Base-by-base conservation (phyloP, 192 early-diverging fungal species). In the Coemansia sp. region DNA sequence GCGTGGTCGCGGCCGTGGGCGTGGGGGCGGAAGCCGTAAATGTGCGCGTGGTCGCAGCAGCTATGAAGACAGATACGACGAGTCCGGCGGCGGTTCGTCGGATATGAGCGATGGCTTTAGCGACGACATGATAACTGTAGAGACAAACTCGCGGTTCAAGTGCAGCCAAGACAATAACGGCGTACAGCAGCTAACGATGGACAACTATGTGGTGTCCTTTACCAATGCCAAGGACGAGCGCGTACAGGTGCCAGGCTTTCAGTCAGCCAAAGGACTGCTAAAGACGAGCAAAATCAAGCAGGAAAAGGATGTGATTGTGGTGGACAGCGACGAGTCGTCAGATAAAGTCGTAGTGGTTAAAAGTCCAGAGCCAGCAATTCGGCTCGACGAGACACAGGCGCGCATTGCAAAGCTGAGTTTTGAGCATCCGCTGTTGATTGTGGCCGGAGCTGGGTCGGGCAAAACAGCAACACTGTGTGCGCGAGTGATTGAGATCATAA, bases 381-480 rank as follows among this genome's bases (percentile, higher is more conserved):
- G 45, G 15, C 50, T 80, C 55, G 77, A 80, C 22, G 41, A 52
- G 37, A 56, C 58, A 37, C 77, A 80, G 62, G 65, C 57, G 52
- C 62, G 58, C 9, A 74, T 80, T 8, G 48, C 77, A 1, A 74
- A 73, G 43, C 55, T 74, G 59, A 72, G 70, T 35, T 75, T 82
- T 47, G 29, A 75, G 29, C 32, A 39, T 23, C 79, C 79, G 21
- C 53, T 82, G 55, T 50, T 82, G 51, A 76, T 82, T 10, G 73
- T 82, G 0, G 79, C 79, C 2, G 79, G 79, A 0, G 79, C 79
- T 0, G 79, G 79, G 38, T 76, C 79, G 39, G 79, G 79, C 19
- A 82, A 82, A 29, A 82, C 79, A 10, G 56, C 73, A 1, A 82
- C 79, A 38, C 58, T 82, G 51, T 82, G 79, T 38, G 73, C 72